These are phyloP conservation scores for Polyplosphaeria fusca DNA, from an alignment of 495 filamentous ascomycete genomes.

Conservation along the genomic window DNA sequence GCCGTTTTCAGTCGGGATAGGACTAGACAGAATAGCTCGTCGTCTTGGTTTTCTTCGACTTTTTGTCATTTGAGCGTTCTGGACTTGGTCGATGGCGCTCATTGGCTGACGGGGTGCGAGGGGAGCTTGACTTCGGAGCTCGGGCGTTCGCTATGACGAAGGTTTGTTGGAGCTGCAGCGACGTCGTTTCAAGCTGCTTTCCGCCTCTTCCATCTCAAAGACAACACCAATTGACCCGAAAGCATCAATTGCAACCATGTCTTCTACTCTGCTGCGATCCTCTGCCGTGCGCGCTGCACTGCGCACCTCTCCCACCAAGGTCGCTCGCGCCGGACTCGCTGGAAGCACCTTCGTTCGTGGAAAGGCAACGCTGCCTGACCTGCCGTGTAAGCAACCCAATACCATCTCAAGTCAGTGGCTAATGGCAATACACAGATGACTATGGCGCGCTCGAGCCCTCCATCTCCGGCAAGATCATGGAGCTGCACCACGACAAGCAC, in stretches of 20 bases:
- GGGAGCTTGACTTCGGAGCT: slow-evolving; percentile 2
- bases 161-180: too few species aligned
- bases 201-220: background rate
- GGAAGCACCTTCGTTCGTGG: slow-evolving; percentile 72
- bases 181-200: too few species aligned
- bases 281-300: slow-evolving; percentile 53
- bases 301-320: slow-evolving; percentile 50
- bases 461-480: slow-evolving; percentile 98
- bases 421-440: slow-evolving; percentile 38
- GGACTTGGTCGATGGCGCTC: too few species aligned
- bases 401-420: background rate
- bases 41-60: too few species aligned
- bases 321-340: slow-evolving; percentile 56
- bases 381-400: slow-evolving; percentile 80
- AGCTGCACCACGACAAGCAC: slow-evolving; percentile 79
- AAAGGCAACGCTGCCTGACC: slow-evolving; percentile 91
- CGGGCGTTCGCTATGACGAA: slow-evolving; percentile 15
- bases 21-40: too few species aligned
- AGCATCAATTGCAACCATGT: slow-evolving; percentile 47
- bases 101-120: background rate
- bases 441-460: slow-evolving; percentile 79
- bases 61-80: too few species aligned
- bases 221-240: slow-evolving; percentile 5
- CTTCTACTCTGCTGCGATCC: slow-evolving; percentile 53
- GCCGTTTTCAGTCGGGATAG: too few species aligned